Base-by-base conservation (phyloP, 2,329 filamentous ascomycete species). In the Allantophomopsis lycopodina region DNA sequence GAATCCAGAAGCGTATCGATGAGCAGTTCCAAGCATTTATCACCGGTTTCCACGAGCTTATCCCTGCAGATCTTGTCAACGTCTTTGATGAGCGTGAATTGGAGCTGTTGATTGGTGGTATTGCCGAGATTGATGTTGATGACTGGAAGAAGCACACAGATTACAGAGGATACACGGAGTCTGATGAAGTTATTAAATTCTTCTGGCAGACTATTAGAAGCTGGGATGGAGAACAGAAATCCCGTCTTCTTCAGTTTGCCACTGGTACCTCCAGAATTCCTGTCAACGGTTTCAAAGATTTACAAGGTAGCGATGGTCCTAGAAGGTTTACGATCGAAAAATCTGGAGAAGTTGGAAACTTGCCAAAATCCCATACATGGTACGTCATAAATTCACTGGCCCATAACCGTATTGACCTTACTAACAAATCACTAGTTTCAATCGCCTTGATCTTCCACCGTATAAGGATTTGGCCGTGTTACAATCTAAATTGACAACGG, bases 141-240 rank as follows among this genome's bases (percentile, higher is more conserved):
- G 91, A 98, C 63, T 98, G 91, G 91, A 96, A 98, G 81, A 98
- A 98, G 70, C 91, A 98, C 65, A 98, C 91, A 36, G 91, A 98
- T 57, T 98, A 98, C 63, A 83, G 91, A 51, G 91, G 91, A 40
- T 98, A 98, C 71, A 95, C 93, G 8, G 91, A 98, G 64, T 87
- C 80, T 42, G 91, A 98, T 53, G 86, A 95, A 56, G 91, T 98
- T 18, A 91, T 98, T 49, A 84, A 93, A 60, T 88, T 93, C 68
- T 98, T 98, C 73, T 98, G 91, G 91, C 88, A 94, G 69, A 89
- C 83, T 44, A 91, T 98, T 48, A 80, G 89, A 49, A 85, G 77
- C 45, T 98, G 91, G 91, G 91, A 98, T 58, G 87, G 91, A 20
- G 91, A 98, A 62, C 91, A 98, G 62, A 98, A 98, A 68, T 94